phyloP scores from a whole-genome alignment of 768 basidiomycete genomes.

The Pulveroboletus sp. region DNA sequence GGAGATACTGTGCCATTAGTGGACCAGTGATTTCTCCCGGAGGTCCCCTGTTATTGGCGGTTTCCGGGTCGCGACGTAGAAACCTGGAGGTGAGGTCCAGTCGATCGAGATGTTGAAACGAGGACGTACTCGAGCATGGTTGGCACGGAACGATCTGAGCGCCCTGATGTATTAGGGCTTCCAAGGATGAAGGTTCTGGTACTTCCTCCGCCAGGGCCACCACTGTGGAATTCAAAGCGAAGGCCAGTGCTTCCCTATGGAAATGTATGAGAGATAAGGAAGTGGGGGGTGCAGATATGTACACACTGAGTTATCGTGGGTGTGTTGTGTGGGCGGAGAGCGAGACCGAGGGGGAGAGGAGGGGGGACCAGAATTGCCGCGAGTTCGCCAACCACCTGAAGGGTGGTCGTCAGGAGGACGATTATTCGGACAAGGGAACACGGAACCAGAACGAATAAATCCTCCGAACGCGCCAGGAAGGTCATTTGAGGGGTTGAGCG shows the following conservation, averaged over 20 bases:
- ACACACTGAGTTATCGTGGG: conserved; percentile 18
- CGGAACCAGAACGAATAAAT: conserved; percentile 43
- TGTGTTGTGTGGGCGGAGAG: conserved; percentile 14
- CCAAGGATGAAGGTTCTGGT: conserved; percentile 38
- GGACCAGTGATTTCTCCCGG: conserved; percentile 50
- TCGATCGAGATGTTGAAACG: neutral
- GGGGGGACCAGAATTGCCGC: neutral
- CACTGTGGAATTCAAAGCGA: conserved; percentile 36
- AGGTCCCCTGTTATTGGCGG: conserved; percentile 16
- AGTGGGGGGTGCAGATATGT: neutral
- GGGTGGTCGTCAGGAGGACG: neutral
- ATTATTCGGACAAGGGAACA: neutral
- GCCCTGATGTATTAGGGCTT: conserved; percentile 27
- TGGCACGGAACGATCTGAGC: conserved; percentile 27
- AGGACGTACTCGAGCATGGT: conserved; percentile 52
- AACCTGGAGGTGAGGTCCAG: conserved; percentile 28
- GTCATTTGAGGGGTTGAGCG: conserved; percentile 25
- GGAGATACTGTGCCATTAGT: conserved; percentile 69
- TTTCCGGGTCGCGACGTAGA: conserved; percentile 27
- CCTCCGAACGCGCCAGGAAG: conserved; percentile 41
- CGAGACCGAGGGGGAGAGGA: conserved; percentile 8
- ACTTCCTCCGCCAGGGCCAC: conserved; percentile 25
- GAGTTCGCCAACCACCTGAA: conserved; percentile 8
- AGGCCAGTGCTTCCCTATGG: conserved; percentile 23
- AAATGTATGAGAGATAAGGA: neutral